A percentile compares a stretch with the other conserved stretches of the same genome.
These are phyloP conservation scores for Phlyctochytrium arcticum DNA, from an alignment of 192 early-diverging fungal genomes.

Conservation along the genomic window DNA sequence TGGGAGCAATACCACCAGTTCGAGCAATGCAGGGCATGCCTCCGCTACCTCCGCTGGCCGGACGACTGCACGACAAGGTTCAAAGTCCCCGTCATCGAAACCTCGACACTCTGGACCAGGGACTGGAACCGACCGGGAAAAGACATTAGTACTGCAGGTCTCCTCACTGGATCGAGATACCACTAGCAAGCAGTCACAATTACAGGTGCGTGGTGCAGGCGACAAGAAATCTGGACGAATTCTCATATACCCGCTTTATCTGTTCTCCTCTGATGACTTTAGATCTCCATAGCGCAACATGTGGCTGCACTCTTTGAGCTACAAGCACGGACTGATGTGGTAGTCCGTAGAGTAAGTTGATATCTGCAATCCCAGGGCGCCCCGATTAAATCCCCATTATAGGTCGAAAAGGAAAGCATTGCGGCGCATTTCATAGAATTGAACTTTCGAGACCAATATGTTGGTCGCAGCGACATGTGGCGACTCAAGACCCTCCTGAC, in stretches of 20 bases:
- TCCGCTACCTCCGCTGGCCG: neutral
- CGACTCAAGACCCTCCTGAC: constrained; percentile 66
- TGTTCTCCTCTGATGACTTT: no score
- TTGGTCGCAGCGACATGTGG: constrained; percentile 94
- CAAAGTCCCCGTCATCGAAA: neutral
- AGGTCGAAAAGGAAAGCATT: constrained; percentile 66
- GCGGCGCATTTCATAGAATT: constrained; percentile 81
- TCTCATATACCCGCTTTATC: no score
- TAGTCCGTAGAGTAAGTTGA: constrained; percentile 52
- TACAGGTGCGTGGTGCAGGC: constrained; percentile 45
- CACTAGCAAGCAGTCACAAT: constrained; percentile 44
- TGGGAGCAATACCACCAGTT: neutral
- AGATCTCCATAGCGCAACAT: constrained; percentile 67
- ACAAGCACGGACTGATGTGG: constrained; percentile 54
- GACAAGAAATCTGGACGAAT: no score
- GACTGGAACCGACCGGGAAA: constrained; percentile 2
- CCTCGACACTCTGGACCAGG: neutral
- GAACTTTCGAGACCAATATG: constrained; percentile 83
- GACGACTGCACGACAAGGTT: neutral
- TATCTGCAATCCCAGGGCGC: neutral
- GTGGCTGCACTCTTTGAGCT: constrained; percentile 65
- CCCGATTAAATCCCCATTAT: neutral
- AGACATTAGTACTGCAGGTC: constrained; percentile 52
- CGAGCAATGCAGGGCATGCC: neutral
- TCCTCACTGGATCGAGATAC: constrained; percentile 45